A percentile compares a stretch with the other conserved stretches of the same genome.
Conservation (phyloP, 768 basidiomycete species). For the Dictyophora rubrovolvata region DNA sequence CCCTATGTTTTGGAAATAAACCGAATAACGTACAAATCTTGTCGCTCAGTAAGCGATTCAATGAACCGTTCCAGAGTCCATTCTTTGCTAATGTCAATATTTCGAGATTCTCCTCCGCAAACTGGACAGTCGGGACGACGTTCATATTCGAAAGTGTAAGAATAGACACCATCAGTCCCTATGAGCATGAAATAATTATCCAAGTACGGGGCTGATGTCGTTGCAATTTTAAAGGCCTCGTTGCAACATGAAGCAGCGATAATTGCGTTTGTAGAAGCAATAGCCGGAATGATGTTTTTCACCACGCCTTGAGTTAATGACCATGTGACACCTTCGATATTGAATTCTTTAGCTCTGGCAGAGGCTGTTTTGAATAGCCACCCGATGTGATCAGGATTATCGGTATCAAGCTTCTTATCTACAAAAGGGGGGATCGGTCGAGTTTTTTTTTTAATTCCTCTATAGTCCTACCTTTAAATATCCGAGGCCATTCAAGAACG, state of each 20-base stretch:
- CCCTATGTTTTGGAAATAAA: neutral
- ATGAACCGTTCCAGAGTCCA: constrained; percentile 81
- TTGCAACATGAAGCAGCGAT: constrained; percentile 98
- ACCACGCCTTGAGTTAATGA: constrained; percentile 96
- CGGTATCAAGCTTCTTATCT: constrained; percentile 96
- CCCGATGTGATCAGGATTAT: constrained; percentile 91
- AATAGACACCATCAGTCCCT: constrained; percentile 93
- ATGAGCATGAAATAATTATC: constrained; percentile 99
- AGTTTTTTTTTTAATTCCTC: neutral
- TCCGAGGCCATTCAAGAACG: constrained; percentile 95
- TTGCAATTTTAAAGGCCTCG: constrained; percentile 98
- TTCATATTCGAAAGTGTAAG: constrained; percentile 95
- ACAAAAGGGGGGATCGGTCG: constrained; percentile 2
- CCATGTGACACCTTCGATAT: constrained; percentile 98
- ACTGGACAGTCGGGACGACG: constrained; percentile 90
- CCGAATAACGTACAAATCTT: constrained; percentile 66
- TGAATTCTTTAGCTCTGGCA: constrained; percentile 83
- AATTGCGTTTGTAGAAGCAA: constrained; percentile 97
- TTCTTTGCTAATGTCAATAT: constrained; percentile 57
- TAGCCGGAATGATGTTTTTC: constrained; percentile 98
- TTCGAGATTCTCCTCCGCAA: constrained; percentile 84
- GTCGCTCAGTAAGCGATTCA: constrained; percentile 76
- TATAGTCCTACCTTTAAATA: constrained; percentile 59
- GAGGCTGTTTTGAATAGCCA: constrained; percentile 83
- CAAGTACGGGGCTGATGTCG: constrained; percentile 85